Evolutionary conservation across 2,329 filamentous ascomycete genomes (phyloP), one percentile per base, ranked within the genome.

Genomic region (Fusarium buharicum): DNA sequence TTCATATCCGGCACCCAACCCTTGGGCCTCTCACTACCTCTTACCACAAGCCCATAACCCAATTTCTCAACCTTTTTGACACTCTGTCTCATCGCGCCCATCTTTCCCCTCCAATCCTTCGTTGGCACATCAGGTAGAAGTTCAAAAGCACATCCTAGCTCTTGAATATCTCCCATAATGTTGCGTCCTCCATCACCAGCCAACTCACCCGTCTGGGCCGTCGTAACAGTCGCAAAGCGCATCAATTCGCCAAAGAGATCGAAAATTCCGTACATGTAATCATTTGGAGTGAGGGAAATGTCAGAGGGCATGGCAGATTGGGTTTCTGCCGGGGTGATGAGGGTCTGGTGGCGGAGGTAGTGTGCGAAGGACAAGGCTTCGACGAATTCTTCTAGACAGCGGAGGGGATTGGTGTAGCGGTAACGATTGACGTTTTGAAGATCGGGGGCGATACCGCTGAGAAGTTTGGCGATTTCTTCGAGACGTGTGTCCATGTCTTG

Each of bases 191-290:
- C 69, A 18, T 63, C 47, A 38, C 78, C 78, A 4, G 79, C 81
- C 60, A 82, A 75, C 67, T 75, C 78, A 13, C 90, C 90, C 8
- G 81, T 88, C 6, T 93, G 90, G 1, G 93, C 93, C 74, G 96
- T 90, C 22, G 88, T 87, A 6, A 93, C 93, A 46, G 97, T 95
- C 0, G 92, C 93, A 76, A 97, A 98, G 27, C 93, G 86, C 95
- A 99, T 99, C 81, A 98, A 83, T 79, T 99, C 95, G 34, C 95
- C 95, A 1, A 93, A 93, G 67, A 98, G 85, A 75, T 99, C 95
- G 72, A 97, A 97, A 3, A 99, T 78, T 9, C 94, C 95, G 62
- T 95, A 89, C 55, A 97, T 78, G 73, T 97, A 98, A 76, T 99
- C 95, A 51, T 94, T 87, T 22, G 88, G 83, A 2, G 90, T 92